A percentile compares a stretch with the other conserved stretches of the same genome.
phyloP scores from a whole-genome alignment of 768 basidiomycete species.

The Lanmaoa rubissima region DNA sequence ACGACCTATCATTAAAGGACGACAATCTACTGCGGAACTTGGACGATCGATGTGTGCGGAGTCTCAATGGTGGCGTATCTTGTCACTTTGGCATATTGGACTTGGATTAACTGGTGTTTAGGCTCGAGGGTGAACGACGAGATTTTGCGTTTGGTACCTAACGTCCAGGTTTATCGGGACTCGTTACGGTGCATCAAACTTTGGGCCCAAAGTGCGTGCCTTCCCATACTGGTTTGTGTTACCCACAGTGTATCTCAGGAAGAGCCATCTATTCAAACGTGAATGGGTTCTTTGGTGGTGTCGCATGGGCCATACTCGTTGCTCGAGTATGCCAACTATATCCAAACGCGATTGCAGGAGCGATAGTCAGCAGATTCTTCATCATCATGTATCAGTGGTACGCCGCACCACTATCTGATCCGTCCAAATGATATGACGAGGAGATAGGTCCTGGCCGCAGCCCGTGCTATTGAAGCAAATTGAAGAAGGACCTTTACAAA shows the following conservation, averaged over 20 bases:
- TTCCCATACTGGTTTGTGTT: neutral
- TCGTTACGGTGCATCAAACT: slow-evolving; percentile 94
- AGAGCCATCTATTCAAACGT: slow-evolving; percentile 98
- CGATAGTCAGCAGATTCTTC: slow-evolving; percentile 96
- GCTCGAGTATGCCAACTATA: slow-evolving; percentile 99
- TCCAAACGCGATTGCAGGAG: slow-evolving; percentile 90
- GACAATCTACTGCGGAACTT: slow-evolving; percentile 89
- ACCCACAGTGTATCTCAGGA: slow-evolving; percentile 44
- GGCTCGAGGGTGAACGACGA: slow-evolving; percentile 96
- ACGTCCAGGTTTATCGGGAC: slow-evolving; percentile 92
- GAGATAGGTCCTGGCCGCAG: slow-evolving; percentile 92
- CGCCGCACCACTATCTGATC: slow-evolving; percentile 24
- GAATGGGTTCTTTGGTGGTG: slow-evolving; percentile 95
- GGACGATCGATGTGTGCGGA: slow-evolving; percentile 92
- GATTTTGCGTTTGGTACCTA: slow-evolving; percentile 91
- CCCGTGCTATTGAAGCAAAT: slow-evolving; percentile 97
- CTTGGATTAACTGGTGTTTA: slow-evolving; percentile 32
- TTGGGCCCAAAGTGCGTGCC: slow-evolving; percentile 89
- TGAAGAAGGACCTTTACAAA: slow-evolving; percentile 89
- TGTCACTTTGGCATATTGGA: slow-evolving; percentile 2
- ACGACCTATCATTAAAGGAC: slow-evolving; percentile 86
- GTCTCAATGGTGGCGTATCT: slow-evolving; percentile 70
- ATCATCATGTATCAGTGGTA: slow-evolving; percentile 98
- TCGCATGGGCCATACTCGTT: slow-evolving; percentile 99
- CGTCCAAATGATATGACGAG: slow-evolving; percentile 5